These are phyloP conservation scores for Bifiguratus adelaidae DNA, from an alignment of 192 early-diverging fungal genomes.

Conservation along the genomic window DNA sequence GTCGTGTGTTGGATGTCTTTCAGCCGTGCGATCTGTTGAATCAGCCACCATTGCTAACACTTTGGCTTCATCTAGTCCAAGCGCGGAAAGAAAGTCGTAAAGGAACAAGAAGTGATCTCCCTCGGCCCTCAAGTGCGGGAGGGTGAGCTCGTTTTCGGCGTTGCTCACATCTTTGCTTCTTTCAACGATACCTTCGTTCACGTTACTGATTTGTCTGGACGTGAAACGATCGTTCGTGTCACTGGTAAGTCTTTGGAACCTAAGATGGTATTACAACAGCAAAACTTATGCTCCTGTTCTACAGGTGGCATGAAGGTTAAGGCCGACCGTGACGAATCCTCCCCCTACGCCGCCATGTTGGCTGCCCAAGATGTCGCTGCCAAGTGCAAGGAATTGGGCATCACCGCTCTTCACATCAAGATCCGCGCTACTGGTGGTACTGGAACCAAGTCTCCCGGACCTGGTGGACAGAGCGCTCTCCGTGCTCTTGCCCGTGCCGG, in stretches of 20 bases:
- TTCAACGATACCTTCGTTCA: conserved; percentile 99
- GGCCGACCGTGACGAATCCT: conserved; percentile 99
- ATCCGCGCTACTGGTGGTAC: conserved; percentile 99
- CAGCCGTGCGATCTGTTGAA: too few species aligned
- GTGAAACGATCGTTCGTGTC: conserved; percentile 98
- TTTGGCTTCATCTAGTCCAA: conserved; percentile 10
- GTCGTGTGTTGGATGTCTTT: too few species aligned
- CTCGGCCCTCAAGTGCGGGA: conserved; percentile 96
- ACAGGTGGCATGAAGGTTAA: conserved; percentile 99
- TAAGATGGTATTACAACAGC: conserved; percentile 30
- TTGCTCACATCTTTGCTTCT: conserved; percentile 98
- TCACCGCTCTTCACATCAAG: conserved; percentile 99
- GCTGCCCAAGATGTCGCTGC: conserved; percentile 97
- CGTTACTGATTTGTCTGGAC: conserved; percentile 98
- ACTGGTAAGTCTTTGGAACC: conserved; percentile 73
- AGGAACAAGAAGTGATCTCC: conserved; percentile 69
- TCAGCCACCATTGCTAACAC: background rate
- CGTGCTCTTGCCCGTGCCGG: conserved; percentile 98
- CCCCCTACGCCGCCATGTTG: conserved; percentile 99
- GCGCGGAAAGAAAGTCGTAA: conserved; percentile 12
- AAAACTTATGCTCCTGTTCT: background rate
- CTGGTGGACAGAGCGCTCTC: conserved; percentile 96
- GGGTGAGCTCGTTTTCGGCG: conserved; percentile 98
- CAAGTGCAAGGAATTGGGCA: conserved; percentile 98
- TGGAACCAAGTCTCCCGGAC: conserved; percentile 95